Conservation (phyloP, 106 monocot species). For the Vanilla planifolia region DNA sequence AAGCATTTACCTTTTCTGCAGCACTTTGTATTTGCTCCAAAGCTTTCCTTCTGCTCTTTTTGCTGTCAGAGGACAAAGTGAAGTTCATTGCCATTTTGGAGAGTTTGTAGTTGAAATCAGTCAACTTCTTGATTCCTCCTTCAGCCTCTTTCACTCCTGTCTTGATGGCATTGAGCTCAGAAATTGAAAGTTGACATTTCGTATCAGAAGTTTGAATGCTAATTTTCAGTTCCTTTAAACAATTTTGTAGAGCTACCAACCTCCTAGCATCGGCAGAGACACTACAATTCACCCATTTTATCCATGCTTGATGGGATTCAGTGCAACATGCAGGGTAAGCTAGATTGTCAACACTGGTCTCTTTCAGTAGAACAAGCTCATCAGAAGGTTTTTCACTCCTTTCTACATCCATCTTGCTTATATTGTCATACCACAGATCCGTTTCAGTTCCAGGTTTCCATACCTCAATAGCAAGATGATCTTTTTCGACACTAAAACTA, state of each 20-base stretch:
- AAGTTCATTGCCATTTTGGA: conserved; percentile 32
- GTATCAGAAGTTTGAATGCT: conserved; percentile 27
- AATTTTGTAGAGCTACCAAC: conserved; percentile 28
- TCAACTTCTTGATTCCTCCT: conserved; percentile 27
- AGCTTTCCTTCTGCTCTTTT: conserved; percentile 15
- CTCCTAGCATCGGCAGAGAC: conserved; percentile 49
- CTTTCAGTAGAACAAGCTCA: conserved; percentile 26
- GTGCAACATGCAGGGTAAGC: conserved; percentile 7
- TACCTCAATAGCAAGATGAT: conserved; percentile 12
- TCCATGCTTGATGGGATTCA: conserved; percentile 17
- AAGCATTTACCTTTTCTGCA: conserved; percentile 41
- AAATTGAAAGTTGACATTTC: conserved; percentile 14
- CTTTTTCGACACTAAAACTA: conserved; percentile 12
- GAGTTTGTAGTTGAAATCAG: conserved; percentile 32
- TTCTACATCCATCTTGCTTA: conserved; percentile 27
- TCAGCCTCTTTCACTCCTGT: conserved; percentile 35
- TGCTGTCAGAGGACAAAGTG: conserved; percentile 8
- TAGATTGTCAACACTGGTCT: conserved; percentile 30
- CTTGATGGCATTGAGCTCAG: conserved; percentile 30
- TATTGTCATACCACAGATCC: conserved; percentile 13
- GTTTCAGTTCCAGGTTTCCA: conserved; percentile 3
- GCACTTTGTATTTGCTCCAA: conserved; percentile 24
- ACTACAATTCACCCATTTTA: conserved; percentile 23
- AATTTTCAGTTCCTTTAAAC: conserved; percentile 37
- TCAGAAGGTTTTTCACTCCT: conserved; percentile 34